Evolutionary conservation across 2,329 filamentous ascomycete species (phyloP).

Genomic region (Aspergillus transmontanensis): DNA sequence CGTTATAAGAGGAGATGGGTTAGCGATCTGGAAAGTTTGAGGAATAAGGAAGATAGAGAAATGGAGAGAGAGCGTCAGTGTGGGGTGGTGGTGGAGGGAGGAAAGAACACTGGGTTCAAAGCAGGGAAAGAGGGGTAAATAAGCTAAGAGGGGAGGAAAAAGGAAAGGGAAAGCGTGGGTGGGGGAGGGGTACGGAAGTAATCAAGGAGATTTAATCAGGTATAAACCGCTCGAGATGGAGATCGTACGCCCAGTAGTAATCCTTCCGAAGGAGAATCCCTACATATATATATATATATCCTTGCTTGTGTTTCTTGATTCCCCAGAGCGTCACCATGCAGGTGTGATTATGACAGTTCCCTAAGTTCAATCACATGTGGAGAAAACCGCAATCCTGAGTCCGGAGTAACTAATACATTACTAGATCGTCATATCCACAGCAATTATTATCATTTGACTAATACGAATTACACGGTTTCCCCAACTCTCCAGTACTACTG

Average conservation of each 20-base stretch:
- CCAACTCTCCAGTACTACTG: background rate
- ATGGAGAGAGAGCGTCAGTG: slow-evolving; percentile 11
- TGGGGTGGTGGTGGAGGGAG: slow-evolving; percentile 4
- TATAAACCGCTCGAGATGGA: background rate
- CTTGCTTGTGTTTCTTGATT: background rate
- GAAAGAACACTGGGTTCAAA: background rate
- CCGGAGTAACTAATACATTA: background rate
- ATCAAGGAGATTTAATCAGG: no score
- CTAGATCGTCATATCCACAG: background rate
- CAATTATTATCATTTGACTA: background rate
- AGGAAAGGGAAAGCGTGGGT: slow-evolving; percentile 14
- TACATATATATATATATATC: background rate
- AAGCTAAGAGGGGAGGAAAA: slow-evolving; percentile 9
- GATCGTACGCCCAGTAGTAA: background rate
- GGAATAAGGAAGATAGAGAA: slow-evolving; percentile 10
- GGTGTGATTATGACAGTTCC: background rate
- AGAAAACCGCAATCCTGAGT: background rate
- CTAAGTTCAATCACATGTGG: slow-evolving; percentile 4
- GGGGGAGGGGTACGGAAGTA: slow-evolving; percentile 13
- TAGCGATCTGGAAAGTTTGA: background rate
- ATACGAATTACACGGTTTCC: background rate
- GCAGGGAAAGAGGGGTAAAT: slow-evolving; percentile 18
- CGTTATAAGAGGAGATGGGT: background rate
- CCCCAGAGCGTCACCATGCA: no score
- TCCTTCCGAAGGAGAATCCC: background rate